These are phyloP conservation scores for Sporisorium sorghi DNA, from an alignment of 1,284 basidiomycete species.

Conservation along the genomic window DNA sequence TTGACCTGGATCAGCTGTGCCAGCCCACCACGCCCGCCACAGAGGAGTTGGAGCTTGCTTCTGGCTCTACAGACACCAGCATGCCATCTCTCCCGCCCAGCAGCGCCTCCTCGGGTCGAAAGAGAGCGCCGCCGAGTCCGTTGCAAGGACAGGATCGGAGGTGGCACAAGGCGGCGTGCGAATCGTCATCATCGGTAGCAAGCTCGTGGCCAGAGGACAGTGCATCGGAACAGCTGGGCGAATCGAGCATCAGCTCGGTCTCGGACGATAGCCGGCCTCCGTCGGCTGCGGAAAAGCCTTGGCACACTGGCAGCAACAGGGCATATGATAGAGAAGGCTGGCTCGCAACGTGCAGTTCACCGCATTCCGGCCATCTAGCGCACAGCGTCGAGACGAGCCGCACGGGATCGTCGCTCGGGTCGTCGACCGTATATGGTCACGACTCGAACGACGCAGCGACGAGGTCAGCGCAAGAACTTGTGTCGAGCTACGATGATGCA, in stretches of 20 bases:
- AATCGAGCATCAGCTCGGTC: slow-evolving; percentile 39
- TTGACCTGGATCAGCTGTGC: slow-evolving; percentile 27
- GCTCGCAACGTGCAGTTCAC: slow-evolving; percentile 23
- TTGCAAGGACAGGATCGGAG: slow-evolving; percentile 10
- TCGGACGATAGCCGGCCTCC: slow-evolving; percentile 36
- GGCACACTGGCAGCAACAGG: slow-evolving; percentile 1
- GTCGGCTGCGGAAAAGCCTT: slow-evolving; percentile 20
- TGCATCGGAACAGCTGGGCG: slow-evolving; percentile 28
- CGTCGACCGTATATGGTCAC: slow-evolving; percentile 29
- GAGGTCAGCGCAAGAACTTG: neutral
- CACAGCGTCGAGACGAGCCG: slow-evolving; percentile 20
- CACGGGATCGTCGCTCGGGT: slow-evolving; percentile 36
- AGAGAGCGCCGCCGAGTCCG: slow-evolving; percentile 16
- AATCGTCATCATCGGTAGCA: slow-evolving; percentile 26
- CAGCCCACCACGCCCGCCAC: neutral
- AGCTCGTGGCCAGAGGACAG: slow-evolving; percentile 40
- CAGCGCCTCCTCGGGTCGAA: neutral
- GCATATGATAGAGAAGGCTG: slow-evolving; percentile 8
- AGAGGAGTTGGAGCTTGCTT: neutral
- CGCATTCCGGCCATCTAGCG: neutral
- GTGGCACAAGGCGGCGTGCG: slow-evolving; percentile 20
- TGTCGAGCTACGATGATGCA: slow-evolving; percentile 1
- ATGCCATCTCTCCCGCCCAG: neutral
- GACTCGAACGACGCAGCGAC: slow-evolving; percentile 20
- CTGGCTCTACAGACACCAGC: slow-evolving; percentile 15